Percentiles rank a stretch among this genome's conserved stretches.
These are phyloP conservation scores for Mucuna pruriens DNA, from an alignment of 306 rosid genomes.

Conservation along the genomic window DNA sequence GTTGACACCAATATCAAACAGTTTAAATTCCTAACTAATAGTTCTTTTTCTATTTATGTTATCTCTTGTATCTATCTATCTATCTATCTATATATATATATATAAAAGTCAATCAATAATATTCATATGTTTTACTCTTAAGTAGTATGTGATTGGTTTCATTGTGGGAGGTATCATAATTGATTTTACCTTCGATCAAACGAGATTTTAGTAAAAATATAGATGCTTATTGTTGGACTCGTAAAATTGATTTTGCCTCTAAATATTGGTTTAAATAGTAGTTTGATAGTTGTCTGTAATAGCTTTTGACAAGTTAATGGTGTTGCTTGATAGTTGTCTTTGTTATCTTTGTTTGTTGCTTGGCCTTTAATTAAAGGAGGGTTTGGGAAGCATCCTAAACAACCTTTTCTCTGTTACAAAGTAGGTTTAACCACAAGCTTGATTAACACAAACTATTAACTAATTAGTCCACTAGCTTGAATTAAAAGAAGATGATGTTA, in stretches of 20 bases:
- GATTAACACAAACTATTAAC: conserved; percentile 53
- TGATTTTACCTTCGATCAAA: not conserved
- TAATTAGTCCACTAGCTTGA: conserved; percentile 1
- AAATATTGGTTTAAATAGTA: not conserved
- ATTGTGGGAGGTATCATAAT: not conserved
- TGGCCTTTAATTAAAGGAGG: conserved; percentile 52
- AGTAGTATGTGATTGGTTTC: not conserved
- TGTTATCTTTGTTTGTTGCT: conserved; percentile 49
- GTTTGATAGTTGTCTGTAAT: too few relatives aligned
- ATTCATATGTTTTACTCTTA: not conserved
- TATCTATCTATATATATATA: too few relatives aligned
- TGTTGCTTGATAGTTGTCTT: too few relatives aligned
- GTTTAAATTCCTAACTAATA: not conserved
- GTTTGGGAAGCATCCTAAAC: conserved; percentile 68
- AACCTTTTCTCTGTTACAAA: conserved; percentile 94
- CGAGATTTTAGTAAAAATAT: not conserved
- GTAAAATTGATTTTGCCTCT: not conserved
- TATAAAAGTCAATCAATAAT: not conserved
- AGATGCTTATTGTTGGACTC: not conserved
- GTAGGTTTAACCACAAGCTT: conserved; percentile 58
- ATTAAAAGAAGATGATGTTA: not conserved
- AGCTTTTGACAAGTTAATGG: too few relatives aligned
- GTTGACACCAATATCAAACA: not conserved
- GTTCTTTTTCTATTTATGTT: not conserved
- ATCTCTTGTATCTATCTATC: not conserved